Percentiles rank a stretch among this genome's conserved stretches.
These are phyloP conservation scores for Podaxis sp. DNA, from an alignment of 768 basidiomycete species.

Conservation along the genomic window DNA sequence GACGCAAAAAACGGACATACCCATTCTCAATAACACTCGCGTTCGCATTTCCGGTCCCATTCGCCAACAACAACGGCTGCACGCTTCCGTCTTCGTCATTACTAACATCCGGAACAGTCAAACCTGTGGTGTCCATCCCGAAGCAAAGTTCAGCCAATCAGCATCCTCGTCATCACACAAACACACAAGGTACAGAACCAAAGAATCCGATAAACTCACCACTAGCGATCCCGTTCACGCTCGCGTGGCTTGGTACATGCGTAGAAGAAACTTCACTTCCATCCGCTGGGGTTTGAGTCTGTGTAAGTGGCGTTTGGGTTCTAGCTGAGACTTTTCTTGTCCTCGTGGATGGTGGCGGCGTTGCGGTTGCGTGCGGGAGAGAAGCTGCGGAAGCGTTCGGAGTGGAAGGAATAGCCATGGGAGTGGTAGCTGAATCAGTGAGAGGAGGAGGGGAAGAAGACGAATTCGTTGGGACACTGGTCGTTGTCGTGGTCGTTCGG, in stretches of 20 bases:
- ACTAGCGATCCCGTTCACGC: conserved; percentile 1
- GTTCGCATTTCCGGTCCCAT: neutral
- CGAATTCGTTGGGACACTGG: neutral
- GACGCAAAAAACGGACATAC: neutral
- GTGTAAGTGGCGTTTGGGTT: neutral
- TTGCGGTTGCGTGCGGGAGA: neutral
- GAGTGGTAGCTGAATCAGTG: neutral
- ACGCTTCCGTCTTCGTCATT: neutral
- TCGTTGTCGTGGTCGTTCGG: neutral
- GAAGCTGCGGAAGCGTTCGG: neutral
- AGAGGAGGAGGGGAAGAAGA: neutral
- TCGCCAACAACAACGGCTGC: neutral
- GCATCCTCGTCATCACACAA: neutral
- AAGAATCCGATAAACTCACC: conserved; percentile 1
- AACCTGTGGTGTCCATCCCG: neutral
- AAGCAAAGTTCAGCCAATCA: neutral
- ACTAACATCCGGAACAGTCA: conserved; percentile 4
- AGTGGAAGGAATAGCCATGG: neutral
- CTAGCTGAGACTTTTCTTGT: neutral
- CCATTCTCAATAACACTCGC: neutral
- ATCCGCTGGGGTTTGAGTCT: neutral
- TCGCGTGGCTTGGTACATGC: neutral
- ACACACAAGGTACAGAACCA: neutral
- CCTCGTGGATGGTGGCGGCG: neutral
- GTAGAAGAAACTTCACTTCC: neutral